phyloP scores from a whole-genome alignment of 2,329 filamentous ascomycete genomes.

The Diplodia sapinea region DNA sequence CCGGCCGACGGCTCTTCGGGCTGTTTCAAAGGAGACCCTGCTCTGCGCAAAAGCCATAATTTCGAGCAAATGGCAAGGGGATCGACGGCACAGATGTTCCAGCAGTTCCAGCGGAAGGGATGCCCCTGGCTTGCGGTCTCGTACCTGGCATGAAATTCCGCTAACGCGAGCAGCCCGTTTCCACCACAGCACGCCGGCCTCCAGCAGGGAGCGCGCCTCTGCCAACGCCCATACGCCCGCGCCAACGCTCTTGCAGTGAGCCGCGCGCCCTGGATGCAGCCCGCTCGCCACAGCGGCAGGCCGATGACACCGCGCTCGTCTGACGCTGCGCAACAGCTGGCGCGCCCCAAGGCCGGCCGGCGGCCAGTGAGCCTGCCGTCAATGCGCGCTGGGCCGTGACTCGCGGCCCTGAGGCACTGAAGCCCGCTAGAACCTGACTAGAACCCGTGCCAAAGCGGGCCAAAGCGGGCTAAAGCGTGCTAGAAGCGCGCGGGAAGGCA shows the following conservation, averaged over 20 bases:
- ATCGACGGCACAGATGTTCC: conserved; percentile 33
- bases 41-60: conserved; percentile 32
- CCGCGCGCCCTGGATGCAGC: conserved; percentile 18
- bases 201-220: conserved; percentile 22
- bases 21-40: conserved; percentile 43
- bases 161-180: conserved; percentile 30
- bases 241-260: conserved; percentile 23
- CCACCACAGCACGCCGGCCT: conserved; percentile 21
- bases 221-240: conserved; percentile 10
- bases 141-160: conserved; percentile 30
- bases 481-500: conserved; percentile 38
- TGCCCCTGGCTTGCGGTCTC: conserved; percentile 29
- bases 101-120: conserved; percentile 32
- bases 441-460: conserved; percentile 21
- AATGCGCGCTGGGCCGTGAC: conserved; percentile 18
- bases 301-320: conserved; percentile 18
- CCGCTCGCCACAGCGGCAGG: conserved; percentile 8
- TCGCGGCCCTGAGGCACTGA: conserved; percentile 26
- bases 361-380: conserved; percentile 32
- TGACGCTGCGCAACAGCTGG: conserved; percentile 20
- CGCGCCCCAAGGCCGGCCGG: conserved; percentile 16
- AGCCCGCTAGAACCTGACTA: conserved; percentile 30
- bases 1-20: conserved; percentile 47
- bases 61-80: conserved; percentile 31
- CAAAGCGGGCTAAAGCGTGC: conserved; percentile 28